Evolutionary conservation across 306 rosid species (phyloP).

Genomic region (Inga laurina): DNA sequence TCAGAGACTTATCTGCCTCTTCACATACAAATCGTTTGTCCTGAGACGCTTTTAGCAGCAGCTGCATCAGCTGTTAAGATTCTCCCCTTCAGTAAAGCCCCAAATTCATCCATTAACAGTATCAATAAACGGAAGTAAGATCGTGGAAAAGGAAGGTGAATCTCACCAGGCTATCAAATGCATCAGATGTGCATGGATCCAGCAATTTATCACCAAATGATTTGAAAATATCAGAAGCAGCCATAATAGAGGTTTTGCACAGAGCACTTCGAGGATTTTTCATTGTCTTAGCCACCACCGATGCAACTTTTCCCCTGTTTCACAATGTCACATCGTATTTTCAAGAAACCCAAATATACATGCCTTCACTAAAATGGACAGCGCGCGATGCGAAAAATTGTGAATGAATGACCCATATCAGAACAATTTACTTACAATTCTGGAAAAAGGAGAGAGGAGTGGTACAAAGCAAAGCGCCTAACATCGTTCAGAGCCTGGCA

Average conservation of each 20-base stretch:
- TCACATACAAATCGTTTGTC: constrained; percentile 92
- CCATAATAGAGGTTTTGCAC: constrained; percentile 94
- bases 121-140: neutral
- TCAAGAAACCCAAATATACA: constrained; percentile 5
- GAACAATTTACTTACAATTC: constrained; percentile 40
- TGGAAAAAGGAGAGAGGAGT: constrained; percentile 61
- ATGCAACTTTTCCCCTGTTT: constrained; percentile 62
- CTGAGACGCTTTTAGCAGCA: constrained; percentile 84
- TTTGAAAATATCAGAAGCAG: constrained; percentile 74
- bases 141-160: neutral
- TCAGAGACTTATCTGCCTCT: constrained; percentile 82
- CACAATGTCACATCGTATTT: constrained; percentile 6
- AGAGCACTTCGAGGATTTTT: constrained; percentile 94
- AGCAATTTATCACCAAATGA: constrained; percentile 76
- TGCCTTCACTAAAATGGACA: neutral
- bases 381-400: neutral
- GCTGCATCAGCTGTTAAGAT: constrained; percentile 65
- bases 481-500: constrained; percentile 73
- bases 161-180: constrained; percentile 79
- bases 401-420: neutral
- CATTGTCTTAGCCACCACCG: constrained; percentile 79
- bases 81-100: constrained; percentile 30
- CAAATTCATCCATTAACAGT: neutral
- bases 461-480: constrained; percentile 72
- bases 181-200: constrained; percentile 54